phyloP scores from a whole-genome alignment of 164 flowering plant species.

The Chloranthus sessilifolius region DNA sequence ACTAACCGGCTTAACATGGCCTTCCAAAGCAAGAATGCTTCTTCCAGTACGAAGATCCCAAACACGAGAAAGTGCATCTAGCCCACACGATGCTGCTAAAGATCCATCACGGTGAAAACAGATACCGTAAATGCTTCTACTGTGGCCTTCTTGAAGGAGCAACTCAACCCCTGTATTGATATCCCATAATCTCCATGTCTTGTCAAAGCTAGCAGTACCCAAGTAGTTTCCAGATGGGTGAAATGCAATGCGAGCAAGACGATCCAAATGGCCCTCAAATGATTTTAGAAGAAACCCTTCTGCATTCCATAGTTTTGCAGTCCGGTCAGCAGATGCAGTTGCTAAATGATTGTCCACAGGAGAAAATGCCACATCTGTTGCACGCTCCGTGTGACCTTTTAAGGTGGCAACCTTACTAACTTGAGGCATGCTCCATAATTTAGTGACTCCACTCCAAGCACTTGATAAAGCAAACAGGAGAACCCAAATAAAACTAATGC shows the following conservation, averaged over 20 bases:
- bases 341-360: constrained; percentile 61
- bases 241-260: constrained; percentile 85
- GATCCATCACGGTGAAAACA: constrained; percentile 94
- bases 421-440: constrained; percentile 89
- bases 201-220: constrained; percentile 94
- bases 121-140: constrained; percentile 83
- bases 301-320: constrained; percentile 82
- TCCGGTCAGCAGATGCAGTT: constrained; percentile 95
- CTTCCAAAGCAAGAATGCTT: constrained; percentile 89
- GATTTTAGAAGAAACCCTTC: constrained; percentile 64
- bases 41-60: constrained; percentile 98
- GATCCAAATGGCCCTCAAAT: constrained; percentile 89
- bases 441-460: constrained; percentile 71
- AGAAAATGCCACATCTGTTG: constrained; percentile 92
- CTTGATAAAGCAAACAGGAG: constrained; percentile 26
- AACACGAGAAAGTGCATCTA: constrained; percentile 92
- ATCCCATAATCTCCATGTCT: constrained; percentile 99
- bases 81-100: constrained; percentile 85
- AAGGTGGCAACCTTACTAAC: constrained; percentile 49
- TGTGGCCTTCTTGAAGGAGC: constrained; percentile 99
- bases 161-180: constrained; percentile 72
- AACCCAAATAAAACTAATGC: neutral
- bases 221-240: constrained; percentile 97
- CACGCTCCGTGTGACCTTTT: constrained; percentile 90
- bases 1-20: constrained; percentile 92